Percentiles rank a stretch among this genome's conserved stretches.
Evolutionary conservation across 2,329 filamentous ascomycete genomes (phyloP).

Genomic region (Drechslerella dactyloides): DNA sequence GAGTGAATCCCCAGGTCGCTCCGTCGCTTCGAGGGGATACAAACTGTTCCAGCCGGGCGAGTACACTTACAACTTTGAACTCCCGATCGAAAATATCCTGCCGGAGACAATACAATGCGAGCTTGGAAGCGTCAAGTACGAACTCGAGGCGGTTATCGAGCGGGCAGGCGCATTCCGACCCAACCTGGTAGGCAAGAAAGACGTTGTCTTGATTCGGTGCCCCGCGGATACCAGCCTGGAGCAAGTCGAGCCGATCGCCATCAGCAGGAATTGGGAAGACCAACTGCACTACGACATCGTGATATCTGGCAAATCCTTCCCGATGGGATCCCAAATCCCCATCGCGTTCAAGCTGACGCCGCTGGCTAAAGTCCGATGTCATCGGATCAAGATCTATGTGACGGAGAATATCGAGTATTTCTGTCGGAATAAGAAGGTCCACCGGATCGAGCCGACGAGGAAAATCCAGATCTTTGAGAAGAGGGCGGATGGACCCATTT

Average conservation of each 20-base stretch:
- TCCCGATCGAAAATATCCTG: conserved; percentile 77
- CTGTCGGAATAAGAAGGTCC: conserved; percentile 82
- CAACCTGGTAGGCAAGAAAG: conserved; percentile 80
- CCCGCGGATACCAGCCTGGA: conserved; percentile 87
- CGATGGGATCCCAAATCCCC: conserved; percentile 82
- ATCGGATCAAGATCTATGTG: conserved; percentile 87
- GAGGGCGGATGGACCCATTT: conserved; percentile 76
- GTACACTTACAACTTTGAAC: conserved; percentile 78
- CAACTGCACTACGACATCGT: conserved; percentile 95
- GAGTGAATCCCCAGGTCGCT: conserved; percentile 68
- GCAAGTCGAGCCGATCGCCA: conserved; percentile 90
- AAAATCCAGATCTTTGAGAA: conserved; percentile 91
- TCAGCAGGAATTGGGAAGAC: conserved; percentile 92
- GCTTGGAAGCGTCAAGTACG: conserved; percentile 84
- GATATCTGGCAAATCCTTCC: conserved; percentile 94
- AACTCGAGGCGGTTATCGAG: conserved; percentile 82
- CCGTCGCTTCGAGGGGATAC: conserved; percentile 78
- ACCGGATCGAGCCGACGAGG: conserved; percentile 79
- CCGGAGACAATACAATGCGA: conserved; percentile 87
- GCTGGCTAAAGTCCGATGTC: conserved; percentile 88
- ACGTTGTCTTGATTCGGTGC: conserved; percentile 81
- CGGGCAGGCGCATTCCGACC: conserved; percentile 87
- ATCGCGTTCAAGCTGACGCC: conserved; percentile 94
- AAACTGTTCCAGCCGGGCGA: conserved; percentile 80
- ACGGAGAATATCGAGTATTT: conserved; percentile 92